Evolutionary conservation across 305 asterid species (phyloP), one percentile per base, ranked within the genome.

Genomic region (Fraxinus floribunda): DNA sequence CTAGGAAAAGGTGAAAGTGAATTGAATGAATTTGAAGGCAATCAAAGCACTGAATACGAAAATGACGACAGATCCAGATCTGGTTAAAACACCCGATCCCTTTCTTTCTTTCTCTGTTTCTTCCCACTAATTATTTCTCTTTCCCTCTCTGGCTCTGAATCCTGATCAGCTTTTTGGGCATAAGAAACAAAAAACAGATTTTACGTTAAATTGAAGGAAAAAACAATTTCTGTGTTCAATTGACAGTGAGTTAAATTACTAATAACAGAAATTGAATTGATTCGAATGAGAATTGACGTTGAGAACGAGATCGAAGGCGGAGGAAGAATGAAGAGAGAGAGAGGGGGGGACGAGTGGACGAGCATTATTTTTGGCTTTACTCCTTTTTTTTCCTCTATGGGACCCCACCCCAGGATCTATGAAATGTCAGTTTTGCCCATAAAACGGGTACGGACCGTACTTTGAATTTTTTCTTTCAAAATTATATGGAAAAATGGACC

Each of bases 11-110:
- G 89, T 84, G 88, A 68, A 73, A 22, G 82, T 80, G 83, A 83
- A 83, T 82, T 75, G 82, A 86, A 84, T 77, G 88, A 32, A 78
- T 41, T 71, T 79, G 57, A 35, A 18, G 55, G 26, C 52, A 74
- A 74, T 88, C 89, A 88, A 87, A 87, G 92, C 91, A 86, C 89
- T 86, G 91, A 91, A 88, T 74, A 52, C 90, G 90, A 89, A 89
- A 83, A 83, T 26, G 22, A 78, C 83, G 88, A 83, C 90, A 86
- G 90, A 87, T 82, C 85, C 87, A 88, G 89, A 89, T 88, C 89
- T 86, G 79, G 35, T 16, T 60, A 62, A 74, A 75, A 32, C 15
- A 8, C 34, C 49, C 83, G 88, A 86, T 86, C 89, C 86, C 84
- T 88, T 81, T 72, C 80, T 81, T 49, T 81, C 44, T 10, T 10